Conservation (phyloP, 306 rosid species). For the Vigna angularis region DNA sequence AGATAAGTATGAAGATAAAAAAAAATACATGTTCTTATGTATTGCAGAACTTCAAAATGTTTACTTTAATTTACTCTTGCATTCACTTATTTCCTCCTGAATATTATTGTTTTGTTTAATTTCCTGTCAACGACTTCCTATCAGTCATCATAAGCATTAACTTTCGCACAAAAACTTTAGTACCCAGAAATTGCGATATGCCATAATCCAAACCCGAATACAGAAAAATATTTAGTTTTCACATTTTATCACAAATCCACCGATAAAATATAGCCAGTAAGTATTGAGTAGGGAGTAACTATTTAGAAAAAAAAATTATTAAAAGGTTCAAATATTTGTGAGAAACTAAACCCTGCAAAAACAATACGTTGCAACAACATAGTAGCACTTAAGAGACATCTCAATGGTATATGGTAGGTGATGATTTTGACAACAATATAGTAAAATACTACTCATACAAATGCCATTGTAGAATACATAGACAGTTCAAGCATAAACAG, state of each 20-base stretch:
- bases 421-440: slow-evolving; percentile 1
- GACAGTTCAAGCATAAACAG: slow-evolving; percentile 35
- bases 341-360: background rate
- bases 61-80: too few relatives aligned
- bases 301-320: background rate
- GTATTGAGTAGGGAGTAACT: background rate
- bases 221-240: background rate
- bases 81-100: too few relatives aligned
- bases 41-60: too few relatives aligned
- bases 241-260: background rate
- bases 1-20: too few relatives aligned
- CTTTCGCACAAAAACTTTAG: background rate
- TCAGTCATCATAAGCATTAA: background rate
- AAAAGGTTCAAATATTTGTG: background rate
- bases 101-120: too few relatives aligned
- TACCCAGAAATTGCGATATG: background rate
- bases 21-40: too few relatives aligned
- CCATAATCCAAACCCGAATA: too few relatives aligned
- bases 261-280: background rate
- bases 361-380: background rate
- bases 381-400: slow-evolving; percentile 3
- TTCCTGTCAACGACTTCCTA: too few relatives aligned
- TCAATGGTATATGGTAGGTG: background rate
- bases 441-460: background rate
- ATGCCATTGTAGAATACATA: slow-evolving; percentile 34